Evolutionary conservation across 257 asterid genomes (phyloP).

Genomic region (Solanum paucissectum): DNA sequence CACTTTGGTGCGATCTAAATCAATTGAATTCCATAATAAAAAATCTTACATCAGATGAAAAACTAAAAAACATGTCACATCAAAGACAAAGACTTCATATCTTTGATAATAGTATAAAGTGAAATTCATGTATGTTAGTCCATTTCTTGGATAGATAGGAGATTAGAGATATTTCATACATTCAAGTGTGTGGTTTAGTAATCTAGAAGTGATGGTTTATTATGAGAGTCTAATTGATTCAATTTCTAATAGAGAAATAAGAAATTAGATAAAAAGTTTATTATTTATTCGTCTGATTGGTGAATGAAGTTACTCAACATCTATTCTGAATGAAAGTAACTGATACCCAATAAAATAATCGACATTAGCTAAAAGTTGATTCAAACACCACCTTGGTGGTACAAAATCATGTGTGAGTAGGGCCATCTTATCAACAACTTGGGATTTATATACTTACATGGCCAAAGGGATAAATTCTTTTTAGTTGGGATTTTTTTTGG

Average conservation of each 20-base stretch:
- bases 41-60: neutral
- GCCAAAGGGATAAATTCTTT: neutral
- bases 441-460: neutral
- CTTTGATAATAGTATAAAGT: neutral
- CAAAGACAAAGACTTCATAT: neutral
- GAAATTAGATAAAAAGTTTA: neutral
- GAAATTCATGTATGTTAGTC: neutral
- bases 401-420: slow-evolving; percentile 5
- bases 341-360: neutral
- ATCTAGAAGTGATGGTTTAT: neutral
- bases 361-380: neutral
- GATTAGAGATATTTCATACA: neutral
- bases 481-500: neutral
- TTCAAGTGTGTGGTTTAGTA: neutral
- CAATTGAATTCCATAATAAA: neutral
- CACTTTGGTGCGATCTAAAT: neutral
- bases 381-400: neutral
- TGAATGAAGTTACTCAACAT: neutral
- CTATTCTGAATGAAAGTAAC: neutral
- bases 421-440: slow-evolving; percentile 9
- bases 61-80: neutral
- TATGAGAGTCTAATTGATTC: neutral
- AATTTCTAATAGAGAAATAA: neutral
- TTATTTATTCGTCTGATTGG: neutral
- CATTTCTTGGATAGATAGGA: neutral